A percentile compares a stretch with the other conserved stretches of the same genome.
Conservation (phyloP, 257 asterid species). For the Cruciata laevipes region DNA sequence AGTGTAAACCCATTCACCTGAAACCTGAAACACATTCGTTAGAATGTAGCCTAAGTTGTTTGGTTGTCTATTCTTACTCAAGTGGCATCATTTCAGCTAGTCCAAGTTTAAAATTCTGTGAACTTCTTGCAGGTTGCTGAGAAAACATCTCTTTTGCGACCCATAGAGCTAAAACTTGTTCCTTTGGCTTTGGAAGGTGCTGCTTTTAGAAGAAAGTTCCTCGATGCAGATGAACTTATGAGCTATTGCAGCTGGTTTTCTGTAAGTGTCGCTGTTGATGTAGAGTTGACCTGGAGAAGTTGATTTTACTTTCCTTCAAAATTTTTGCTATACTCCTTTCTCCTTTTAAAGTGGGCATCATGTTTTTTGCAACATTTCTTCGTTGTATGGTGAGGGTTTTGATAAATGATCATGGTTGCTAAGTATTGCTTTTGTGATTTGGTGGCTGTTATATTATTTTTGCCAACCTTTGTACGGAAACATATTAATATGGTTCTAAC, state of each 20-base stretch:
- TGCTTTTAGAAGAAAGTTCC: slow-evolving; percentile 82
- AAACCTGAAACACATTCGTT: no score
- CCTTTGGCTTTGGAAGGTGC: slow-evolving; percentile 88
- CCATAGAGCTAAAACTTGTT: slow-evolving; percentile 71
- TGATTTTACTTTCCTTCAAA: neutral
- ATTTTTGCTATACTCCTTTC: neutral
- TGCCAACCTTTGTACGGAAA: neutral
- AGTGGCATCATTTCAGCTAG: neutral
- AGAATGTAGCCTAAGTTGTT: neutral
- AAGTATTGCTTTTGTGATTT: neutral
- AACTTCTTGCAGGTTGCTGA: slow-evolving; percentile 71
- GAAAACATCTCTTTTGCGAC: slow-evolving; percentile 92
- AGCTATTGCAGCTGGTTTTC: slow-evolving; percentile 99
- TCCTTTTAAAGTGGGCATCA: neutral
- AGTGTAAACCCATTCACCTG: neutral
- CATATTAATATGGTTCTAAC: neutral
- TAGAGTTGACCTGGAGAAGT: neutral
- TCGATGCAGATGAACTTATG: slow-evolving; percentile 91
- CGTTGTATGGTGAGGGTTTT: neutral
- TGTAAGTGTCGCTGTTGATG: slow-evolving; percentile 44
- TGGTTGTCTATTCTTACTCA: neutral
- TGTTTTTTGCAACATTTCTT: neutral
- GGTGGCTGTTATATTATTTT: neutral
- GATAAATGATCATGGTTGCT: neutral
- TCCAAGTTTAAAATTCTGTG: neutral